These are phyloP conservation scores for Pulveroboletus sp. DNA, from an alignment of 768 basidiomycete species.

Conservation along the genomic window DNA sequence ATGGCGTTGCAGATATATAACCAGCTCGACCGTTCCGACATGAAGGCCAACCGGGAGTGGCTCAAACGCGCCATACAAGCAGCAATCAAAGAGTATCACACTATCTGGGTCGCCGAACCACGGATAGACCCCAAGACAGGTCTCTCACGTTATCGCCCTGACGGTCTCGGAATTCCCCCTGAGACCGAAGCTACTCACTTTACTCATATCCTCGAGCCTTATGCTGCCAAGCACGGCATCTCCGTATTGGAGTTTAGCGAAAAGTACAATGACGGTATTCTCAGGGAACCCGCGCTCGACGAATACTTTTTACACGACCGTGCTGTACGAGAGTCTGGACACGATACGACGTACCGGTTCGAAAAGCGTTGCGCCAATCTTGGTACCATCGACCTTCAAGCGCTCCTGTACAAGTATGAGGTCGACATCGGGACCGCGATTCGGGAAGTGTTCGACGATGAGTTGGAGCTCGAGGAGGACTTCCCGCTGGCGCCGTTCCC, in stretches of 20 bases:
- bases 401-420: conserved; percentile 97
- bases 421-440: conserved; percentile 98
- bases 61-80: conserved; percentile 94
- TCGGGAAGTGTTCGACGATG: conserved; percentile 89
- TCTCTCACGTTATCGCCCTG: conserved; percentile 90
- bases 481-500: conserved; percentile 92
- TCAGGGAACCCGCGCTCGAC: conserved; percentile 86
- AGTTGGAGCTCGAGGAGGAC: conserved; percentile 88
- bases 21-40: conserved; percentile 83
- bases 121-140: conserved; percentile 94
- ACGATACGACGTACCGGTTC: conserved; percentile 95
- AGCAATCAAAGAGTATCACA: conserved; percentile 98
- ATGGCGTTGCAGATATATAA: conserved; percentile 98
- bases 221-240: conserved; percentile 85
- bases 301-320: conserved; percentile 98
- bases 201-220: conserved; percentile 95
- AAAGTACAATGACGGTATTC: conserved; percentile 81
- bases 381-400: conserved; percentile 93
- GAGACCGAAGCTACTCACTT: conserved; percentile 99
- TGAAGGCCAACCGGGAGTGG: conserved; percentile 78
- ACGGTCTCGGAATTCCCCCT: conserved; percentile 92
- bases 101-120: conserved; percentile 92
- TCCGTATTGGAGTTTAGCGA: conserved; percentile 96
- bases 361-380: conserved; percentile 98
- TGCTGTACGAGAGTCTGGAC: conserved; percentile 92